A percentile compares a stretch with the other conserved stretches of the same genome.
phyloP scores from a whole-genome alignment of 1,139 yeast genomes.

The Kazachstania sp. region DNA sequence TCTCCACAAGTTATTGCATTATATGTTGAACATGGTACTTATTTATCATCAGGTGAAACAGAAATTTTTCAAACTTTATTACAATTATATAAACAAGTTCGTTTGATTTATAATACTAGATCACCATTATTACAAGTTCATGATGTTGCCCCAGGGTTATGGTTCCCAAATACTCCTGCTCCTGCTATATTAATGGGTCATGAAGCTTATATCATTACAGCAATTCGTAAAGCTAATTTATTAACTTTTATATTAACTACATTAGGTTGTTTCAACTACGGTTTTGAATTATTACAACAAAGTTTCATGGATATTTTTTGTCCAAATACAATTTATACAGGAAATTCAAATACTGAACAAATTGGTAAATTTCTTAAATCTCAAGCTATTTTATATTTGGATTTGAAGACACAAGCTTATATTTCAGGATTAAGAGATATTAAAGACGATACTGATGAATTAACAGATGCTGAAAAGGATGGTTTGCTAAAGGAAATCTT shows the following conservation, averaged over 20 bases:
- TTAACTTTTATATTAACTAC: slow-evolving; percentile 83
- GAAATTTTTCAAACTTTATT: slow-evolving; percentile 66
- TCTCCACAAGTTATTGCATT: slow-evolving; percentile 21
- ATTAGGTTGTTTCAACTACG: slow-evolving; percentile 69
- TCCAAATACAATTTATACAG: slow-evolving; percentile 40
- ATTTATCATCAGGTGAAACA: slow-evolving; percentile 40
- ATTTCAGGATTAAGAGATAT: slow-evolving; percentile 78
- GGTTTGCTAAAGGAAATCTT: slow-evolving; percentile 72
- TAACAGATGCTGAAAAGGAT: slow-evolving; percentile 37
- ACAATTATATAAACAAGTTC: slow-evolving; percentile 66
- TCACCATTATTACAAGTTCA: slow-evolving; percentile 52
- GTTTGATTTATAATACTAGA: slow-evolving; percentile 51
- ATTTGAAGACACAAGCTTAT: slow-evolving; percentile 89
- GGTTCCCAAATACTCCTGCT: slow-evolving; percentile 55
- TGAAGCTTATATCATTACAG: slow-evolving; percentile 52
- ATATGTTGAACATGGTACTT: slow-evolving; percentile 14
- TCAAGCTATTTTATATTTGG: slow-evolving; percentile 71
- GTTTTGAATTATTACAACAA: slow-evolving; percentile 78
- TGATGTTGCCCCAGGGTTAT: slow-evolving; percentile 50
- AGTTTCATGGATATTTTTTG: slow-evolving; percentile 78
- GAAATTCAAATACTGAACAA: slow-evolving; percentile 14
- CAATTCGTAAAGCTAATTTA: slow-evolving; percentile 73
- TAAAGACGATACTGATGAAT: slow-evolving; percentile 30
- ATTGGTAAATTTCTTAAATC: slow-evolving; percentile 56
- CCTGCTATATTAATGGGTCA: slow-evolving; percentile 50